phyloP scores from a whole-genome alignment of 805 yeast species.

The Metschnikowia proteae region DNA sequence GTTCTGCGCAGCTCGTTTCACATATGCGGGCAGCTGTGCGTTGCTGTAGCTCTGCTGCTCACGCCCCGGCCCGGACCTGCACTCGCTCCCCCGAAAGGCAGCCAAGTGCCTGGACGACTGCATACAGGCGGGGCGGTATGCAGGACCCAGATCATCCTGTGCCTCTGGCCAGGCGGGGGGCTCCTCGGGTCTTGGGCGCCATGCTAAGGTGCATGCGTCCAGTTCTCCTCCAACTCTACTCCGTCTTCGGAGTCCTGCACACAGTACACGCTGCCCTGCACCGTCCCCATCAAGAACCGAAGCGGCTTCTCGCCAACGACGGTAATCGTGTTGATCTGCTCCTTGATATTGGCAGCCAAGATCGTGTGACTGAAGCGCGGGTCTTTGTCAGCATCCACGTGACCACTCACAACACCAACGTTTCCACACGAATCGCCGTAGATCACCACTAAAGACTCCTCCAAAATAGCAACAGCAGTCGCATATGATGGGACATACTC shows the following conservation, averaged over 20 bases:
- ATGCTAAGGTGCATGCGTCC: neutral
- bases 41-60: too few relatives aligned
- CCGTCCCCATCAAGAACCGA: constrained; percentile 11
- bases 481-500: constrained; percentile 10
- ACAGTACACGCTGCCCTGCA: constrained; percentile 11
- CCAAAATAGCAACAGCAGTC: constrained; percentile 14
- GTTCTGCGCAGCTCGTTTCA: too few relatives aligned
- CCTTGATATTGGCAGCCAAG: constrained; percentile 23
- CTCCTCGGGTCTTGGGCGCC: too few relatives aligned
- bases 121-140: too few relatives aligned
- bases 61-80: too few relatives aligned
- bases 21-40: too few relatives aligned
- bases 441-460: constrained; percentile 7
- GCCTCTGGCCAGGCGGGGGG: too few relatives aligned
- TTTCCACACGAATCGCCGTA: constrained; percentile 33
- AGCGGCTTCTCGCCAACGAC: constrained; percentile 9
- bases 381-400: too few relatives aligned
- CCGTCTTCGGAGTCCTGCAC: constrained; percentile 2
- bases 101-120: too few relatives aligned
- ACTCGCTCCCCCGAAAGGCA: too few relatives aligned
- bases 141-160: too few relatives aligned
- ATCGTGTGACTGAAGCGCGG: neutral
- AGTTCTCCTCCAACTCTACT: neutral
- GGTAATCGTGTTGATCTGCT: constrained; percentile 26
- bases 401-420: neutral